Evolutionary conservation across 2,329 filamentous ascomycete species (phyloP).

Genomic region (Talaromyces sp.): DNA sequence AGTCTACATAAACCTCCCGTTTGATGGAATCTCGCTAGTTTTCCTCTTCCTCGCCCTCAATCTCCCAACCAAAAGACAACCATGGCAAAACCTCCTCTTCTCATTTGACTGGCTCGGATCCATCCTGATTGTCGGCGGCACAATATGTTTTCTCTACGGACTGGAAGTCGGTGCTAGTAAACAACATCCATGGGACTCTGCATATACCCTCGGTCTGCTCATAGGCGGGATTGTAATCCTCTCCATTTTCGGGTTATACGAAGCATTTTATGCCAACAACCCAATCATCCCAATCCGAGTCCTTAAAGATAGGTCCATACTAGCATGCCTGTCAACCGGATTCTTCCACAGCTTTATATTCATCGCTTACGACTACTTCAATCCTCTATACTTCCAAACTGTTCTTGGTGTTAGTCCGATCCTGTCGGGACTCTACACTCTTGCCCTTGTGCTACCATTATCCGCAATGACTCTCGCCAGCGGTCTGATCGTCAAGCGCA

Average conservation of each 20-base stretch:
- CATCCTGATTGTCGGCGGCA: conserved; percentile 62
- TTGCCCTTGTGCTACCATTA: conserved; percentile 59
- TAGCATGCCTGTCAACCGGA: conserved; percentile 56
- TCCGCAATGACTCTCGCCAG: conserved; percentile 53
- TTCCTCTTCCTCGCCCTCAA: conserved; percentile 2
- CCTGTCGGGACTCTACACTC: conserved; percentile 60
- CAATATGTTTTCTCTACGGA: conserved; percentile 72
- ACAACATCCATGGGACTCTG: conserved; percentile 63
- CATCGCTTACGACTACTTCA: conserved; percentile 65
- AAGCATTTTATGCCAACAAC: conserved; percentile 62
- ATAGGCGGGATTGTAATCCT: conserved; percentile 62
- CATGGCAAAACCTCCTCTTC: not conserved
- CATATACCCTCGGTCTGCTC: conserved; percentile 65
- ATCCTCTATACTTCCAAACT: conserved; percentile 71
- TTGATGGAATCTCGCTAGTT: conserved; percentile 1
- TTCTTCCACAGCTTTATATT: conserved; percentile 66
- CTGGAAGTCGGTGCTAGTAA: conserved; percentile 69
- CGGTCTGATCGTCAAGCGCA: conserved; percentile 63
- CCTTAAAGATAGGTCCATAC: conserved; percentile 57
- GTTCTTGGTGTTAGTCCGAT: conserved; percentile 59
- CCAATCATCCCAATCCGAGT: conserved; percentile 66
- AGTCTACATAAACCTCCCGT: conserved; percentile 9
- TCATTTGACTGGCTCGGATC: conserved; percentile 47
- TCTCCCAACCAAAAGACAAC: not conserved
- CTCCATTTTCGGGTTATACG: conserved; percentile 61